phyloP scores from a whole-genome alignment of 441 rosid species.

The Euphorbia celastroides region DNA sequence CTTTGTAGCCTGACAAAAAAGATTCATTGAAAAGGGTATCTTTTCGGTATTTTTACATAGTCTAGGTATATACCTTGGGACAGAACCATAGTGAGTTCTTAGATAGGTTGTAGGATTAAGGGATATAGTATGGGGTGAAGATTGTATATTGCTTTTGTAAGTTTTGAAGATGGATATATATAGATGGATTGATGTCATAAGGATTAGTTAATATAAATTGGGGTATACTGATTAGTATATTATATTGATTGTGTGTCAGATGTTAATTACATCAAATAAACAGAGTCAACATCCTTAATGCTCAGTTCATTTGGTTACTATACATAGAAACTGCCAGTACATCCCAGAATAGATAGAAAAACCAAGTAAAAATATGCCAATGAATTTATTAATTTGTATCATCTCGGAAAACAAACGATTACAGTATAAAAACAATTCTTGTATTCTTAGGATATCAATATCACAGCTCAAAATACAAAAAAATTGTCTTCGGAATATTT shows the following conservation, averaged over 20 bases:
- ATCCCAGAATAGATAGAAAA: too few relatives aligned
- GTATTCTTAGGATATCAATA: background rate
- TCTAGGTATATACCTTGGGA: conserved; percentile 63
- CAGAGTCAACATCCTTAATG: conserved; percentile 2
- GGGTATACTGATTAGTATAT: conserved; percentile 35
- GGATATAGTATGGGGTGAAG: conserved; percentile 42
- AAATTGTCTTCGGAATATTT: background rate
- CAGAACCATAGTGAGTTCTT: conserved; percentile 49
- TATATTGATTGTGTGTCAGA: conserved; percentile 27
- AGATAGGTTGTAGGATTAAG: conserved; percentile 47
- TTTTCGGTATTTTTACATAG: conserved; percentile 38
- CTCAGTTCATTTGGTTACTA: background rate
- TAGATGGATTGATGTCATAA: conserved; percentile 46
- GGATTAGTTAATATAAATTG: conserved; percentile 23
- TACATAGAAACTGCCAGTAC: background rate
- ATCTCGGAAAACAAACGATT: background rate
- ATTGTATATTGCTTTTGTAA: conserved; percentile 82
- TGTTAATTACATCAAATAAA: conserved; percentile 20
- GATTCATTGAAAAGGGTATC: conserved; percentile 2
- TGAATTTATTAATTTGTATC: background rate
- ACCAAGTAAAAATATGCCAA: too few relatives aligned
- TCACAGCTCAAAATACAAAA: background rate
- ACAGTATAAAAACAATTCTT: background rate
- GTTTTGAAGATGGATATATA: conserved; percentile 61
- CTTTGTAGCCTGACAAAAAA: conserved; percentile 59